Evolutionary conservation across 495 filamentous ascomycete genomes (phyloP).

Genomic region (Tuber umbilicatum): DNA sequence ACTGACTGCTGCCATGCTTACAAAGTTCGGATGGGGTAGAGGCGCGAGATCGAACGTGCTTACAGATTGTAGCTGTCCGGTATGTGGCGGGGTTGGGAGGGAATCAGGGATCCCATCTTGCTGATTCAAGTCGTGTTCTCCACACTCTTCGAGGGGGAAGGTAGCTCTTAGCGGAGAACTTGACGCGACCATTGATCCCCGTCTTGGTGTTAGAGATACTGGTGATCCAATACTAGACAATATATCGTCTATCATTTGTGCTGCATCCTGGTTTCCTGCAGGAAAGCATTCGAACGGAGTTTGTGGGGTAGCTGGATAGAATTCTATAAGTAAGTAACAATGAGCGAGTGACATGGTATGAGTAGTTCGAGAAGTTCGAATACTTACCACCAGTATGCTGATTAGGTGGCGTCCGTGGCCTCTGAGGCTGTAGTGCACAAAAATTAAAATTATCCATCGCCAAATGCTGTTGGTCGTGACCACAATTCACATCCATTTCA

Average conservation of each 20-base stretch:
- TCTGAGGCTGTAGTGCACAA: constrained; percentile 21
- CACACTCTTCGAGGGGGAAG: constrained; percentile 20
- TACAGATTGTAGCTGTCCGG: constrained; percentile 29
- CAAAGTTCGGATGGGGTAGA: constrained; percentile 37
- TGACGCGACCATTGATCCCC: constrained; percentile 25
- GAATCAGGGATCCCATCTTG: neutral
- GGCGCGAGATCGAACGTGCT: constrained; percentile 41
- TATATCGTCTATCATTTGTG: constrained; percentile 37
- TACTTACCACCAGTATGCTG: constrained; percentile 33
- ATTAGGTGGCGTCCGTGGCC: constrained; percentile 26
- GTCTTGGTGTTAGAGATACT: constrained; percentile 20
- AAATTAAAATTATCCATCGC: constrained; percentile 25
- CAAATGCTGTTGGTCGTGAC: constrained; percentile 24
- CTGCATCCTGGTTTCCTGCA: constrained; percentile 24
- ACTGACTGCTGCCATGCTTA: constrained; percentile 40
- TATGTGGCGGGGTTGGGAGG: constrained; percentile 29
- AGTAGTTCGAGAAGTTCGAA: neutral
- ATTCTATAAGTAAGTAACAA: constrained; percentile 22
- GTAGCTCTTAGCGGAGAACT: constrained; percentile 27
- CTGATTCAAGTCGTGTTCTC: constrained; percentile 9
- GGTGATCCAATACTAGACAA: constrained; percentile 31
- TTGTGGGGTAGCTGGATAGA: constrained; percentile 35
- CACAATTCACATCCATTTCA: constrained; percentile 25
- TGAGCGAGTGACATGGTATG: constrained; percentile 38
- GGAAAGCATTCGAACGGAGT: constrained; percentile 36